Conservation (phyloP, 2,329 filamentous ascomycete genomes). For the Cercospora citrullina region DNA sequence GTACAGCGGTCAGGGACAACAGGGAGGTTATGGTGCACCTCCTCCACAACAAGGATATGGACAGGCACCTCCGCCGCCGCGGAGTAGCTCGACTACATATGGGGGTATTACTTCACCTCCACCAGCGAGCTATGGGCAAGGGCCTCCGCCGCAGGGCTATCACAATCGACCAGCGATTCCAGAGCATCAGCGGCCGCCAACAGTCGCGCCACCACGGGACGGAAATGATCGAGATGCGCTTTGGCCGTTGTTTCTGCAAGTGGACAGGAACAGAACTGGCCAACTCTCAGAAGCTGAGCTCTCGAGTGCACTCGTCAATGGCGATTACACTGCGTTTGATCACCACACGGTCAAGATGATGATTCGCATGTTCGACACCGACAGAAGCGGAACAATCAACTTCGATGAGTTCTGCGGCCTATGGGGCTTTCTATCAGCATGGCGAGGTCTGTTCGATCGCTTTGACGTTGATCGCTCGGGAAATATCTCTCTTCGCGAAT, state of each 20-base stretch:
- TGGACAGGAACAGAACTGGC: slow-evolving; percentile 81
- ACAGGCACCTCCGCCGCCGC: slow-evolving; percentile 21
- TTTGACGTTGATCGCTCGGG: slow-evolving; percentile 79
- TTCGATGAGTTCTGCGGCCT: slow-evolving; percentile 96
- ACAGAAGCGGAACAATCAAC: slow-evolving; percentile 83
- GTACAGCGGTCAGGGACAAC: slow-evolving; percentile 26
- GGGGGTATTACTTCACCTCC: slow-evolving; percentile 37
- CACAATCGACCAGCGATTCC: slow-evolving; percentile 61
- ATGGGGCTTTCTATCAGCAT: slow-evolving; percentile 93
- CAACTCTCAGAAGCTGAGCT: slow-evolving; percentile 85
- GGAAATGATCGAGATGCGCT: slow-evolving; percentile 69
- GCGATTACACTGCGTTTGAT: slow-evolving; percentile 93
- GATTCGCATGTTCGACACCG: slow-evolving; percentile 98
- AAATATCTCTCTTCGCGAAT: slow-evolving; percentile 83
- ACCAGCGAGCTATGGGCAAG: slow-evolving; percentile 53
- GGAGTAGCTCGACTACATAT: slow-evolving; percentile 24
- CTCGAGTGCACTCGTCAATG: slow-evolving; percentile 87
- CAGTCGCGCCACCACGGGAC: slow-evolving; percentile 53
- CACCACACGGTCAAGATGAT: slow-evolving; percentile 95
- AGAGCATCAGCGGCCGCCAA: slow-evolving; percentile 47
- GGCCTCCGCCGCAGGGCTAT: slow-evolving; percentile 61
- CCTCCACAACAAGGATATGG: slow-evolving; percentile 16
- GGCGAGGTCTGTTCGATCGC: slow-evolving; percentile 90
- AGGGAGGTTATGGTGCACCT: slow-evolving; percentile 17
- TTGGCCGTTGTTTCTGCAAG: slow-evolving; percentile 82